Base-by-base conservation (phyloP, 768 basidiomycete species). In the Macrolepiota dolichaula region DNA sequence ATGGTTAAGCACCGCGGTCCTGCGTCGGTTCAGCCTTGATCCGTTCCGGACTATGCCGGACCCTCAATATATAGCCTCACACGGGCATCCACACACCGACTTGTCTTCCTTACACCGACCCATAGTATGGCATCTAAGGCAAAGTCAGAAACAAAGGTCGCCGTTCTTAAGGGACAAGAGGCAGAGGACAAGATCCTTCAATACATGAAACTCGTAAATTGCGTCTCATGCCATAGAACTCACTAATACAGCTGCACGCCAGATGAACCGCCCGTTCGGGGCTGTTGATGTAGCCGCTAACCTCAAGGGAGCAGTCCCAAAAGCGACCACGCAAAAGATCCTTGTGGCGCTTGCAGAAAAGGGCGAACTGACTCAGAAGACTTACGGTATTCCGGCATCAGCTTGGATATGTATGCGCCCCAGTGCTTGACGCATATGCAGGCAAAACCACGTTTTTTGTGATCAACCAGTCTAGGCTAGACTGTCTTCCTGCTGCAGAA, bases 201-300 rank as follows among this genome's bases (percentile, higher is more conserved):
- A 63, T 96, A 96, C 72, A 76, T 96, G 68, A 91, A 87, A 78
- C 77, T 74, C 74, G 93, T 90, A 56, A 55, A 57, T 59, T 53
- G 32, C 3, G 40, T 44, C 55, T 32, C 50, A n/a, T 55, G 10
- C 37, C 19, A 58, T 42, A 44, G 40, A 59, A 59, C 55, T 17
- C 51, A 44, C 44, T 47, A 22, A 51, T 38, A n/a, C n/a, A 40
- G 51, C 37, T 61, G 32, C 25, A 49, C 38, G 49, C 37, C 67
- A 94, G 92, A 92, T 94, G 85, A 96, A 96, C 73, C 83, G 94
- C n/a, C 94, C 94, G 5, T 96, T 88, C 68, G 94, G 94, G 7
- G 93, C 92, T 62, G 94, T 95, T 37, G 94, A 97, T 70, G 87
- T 96, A 4, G 83, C 91, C 15, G 92, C 94, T 10, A 97, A 97